These are phyloP conservation scores for Pyrus pyrifolia DNA, from an alignment of 306 rosid genomes.

Conservation along the genomic window DNA sequence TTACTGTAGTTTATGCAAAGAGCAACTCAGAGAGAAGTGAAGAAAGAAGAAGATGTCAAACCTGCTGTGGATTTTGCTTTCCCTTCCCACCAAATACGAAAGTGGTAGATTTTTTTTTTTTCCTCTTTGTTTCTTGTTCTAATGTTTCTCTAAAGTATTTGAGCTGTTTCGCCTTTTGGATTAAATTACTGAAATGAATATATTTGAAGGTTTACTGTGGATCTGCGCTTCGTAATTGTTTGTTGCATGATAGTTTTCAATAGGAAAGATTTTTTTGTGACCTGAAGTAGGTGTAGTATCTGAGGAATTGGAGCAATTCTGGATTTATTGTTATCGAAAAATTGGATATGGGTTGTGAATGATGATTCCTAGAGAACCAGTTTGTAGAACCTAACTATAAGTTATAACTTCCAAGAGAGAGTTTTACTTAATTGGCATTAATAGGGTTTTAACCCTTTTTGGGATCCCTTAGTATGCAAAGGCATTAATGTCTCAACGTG, in stretches of 20 bases:
- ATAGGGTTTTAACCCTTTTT: background rate
- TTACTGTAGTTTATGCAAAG: conserved; percentile 77
- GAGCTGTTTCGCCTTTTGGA: background rate
- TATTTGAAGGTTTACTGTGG: background rate
- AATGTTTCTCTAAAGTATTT: background rate
- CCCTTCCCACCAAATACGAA: conserved; percentile 24
- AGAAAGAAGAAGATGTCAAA: conserved; percentile 59
- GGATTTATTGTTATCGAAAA: background rate
- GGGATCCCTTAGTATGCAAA: background rate
- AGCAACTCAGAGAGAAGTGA: conserved; percentile 61
- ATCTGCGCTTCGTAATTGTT: background rate
- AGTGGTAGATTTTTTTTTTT: conserved; percentile 48
- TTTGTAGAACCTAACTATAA: background rate
- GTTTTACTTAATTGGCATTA: background rate
- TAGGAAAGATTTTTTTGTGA: background rate
- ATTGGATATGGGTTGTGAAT: background rate
- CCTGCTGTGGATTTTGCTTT: conserved; percentile 36
- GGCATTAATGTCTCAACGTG: background rate
- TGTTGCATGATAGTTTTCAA: background rate
- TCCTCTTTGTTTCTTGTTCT: background rate
- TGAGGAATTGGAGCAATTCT: background rate
- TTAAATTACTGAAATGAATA: background rate
- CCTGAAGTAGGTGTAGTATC: background rate
- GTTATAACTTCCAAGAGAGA: background rate
- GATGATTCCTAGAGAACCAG: background rate